These are phyloP conservation scores for Baudoinia panamericana DNA, from an alignment of 495 filamentous ascomycete genomes.

Conservation along the genomic window DNA sequence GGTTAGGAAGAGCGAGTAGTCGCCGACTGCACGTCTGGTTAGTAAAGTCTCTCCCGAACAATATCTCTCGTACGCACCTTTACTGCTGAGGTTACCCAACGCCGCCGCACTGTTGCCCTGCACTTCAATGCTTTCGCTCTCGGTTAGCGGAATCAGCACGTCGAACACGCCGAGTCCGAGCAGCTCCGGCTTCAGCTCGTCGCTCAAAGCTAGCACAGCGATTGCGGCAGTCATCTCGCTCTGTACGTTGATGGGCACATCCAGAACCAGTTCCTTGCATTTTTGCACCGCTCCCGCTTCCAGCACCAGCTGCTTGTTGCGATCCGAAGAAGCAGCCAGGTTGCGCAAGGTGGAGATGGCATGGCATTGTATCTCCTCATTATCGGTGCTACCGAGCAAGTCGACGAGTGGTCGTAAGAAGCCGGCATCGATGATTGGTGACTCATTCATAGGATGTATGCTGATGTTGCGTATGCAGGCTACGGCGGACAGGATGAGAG, in stretches of 20 bases:
- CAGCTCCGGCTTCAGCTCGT: constrained; percentile 85
- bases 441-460: constrained; percentile 96
- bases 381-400: constrained; percentile 84
- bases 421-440: constrained; percentile 96
- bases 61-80: constrained; percentile 44
- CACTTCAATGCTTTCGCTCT: constrained; percentile 90
- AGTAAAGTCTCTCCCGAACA: too few species aligned
- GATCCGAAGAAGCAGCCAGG: constrained; percentile 87
- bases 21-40: constrained; percentile 54
- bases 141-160: constrained; percentile 87
- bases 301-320: constrained; percentile 90
- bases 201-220: constrained; percentile 89
- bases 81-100: constrained; percentile 87
- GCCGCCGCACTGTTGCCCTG: constrained; percentile 97
- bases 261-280: constrained; percentile 89
- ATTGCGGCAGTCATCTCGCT: constrained; percentile 99
- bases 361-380: constrained; percentile 97
- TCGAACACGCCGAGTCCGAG: constrained; percentile 93
- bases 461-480: constrained; percentile 98
- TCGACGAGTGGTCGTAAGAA: constrained; percentile 90
- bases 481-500: constrained; percentile 90
- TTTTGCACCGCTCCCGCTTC: constrained; percentile 96
- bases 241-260: constrained; percentile 87
- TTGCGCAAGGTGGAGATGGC: constrained; percentile 95
- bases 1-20: constrained; percentile 90